Evolutionary conservation across 2,329 filamentous ascomycete genomes (phyloP), one percentile per base, ranked within the genome.

Genomic region (Colletotrichum sp.): DNA sequence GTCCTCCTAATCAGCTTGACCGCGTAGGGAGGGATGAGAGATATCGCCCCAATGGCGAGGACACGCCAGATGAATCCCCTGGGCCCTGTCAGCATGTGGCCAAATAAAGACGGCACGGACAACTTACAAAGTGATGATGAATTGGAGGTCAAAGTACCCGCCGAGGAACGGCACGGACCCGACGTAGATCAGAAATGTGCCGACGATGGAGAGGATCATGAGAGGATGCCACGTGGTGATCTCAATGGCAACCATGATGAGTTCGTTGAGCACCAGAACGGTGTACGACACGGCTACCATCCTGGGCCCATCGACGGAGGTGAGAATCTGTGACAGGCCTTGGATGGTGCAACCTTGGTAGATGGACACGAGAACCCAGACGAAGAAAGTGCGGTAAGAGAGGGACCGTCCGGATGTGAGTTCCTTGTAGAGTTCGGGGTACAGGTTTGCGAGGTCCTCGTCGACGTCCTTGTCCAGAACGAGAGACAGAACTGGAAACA

Each of bases 331-430:
- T 1, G 94, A 93, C 15, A 98, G 90, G n/a, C 96, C 96, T 85
- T 99, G 96, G 81, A 99, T 98, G 82, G 98, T 93, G 78, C 94
- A 91, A 67, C 97, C 97, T 84, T 99, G 97, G 85, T 99, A 99
- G 79, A 99, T 92, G 48, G 95, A 98, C 13, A 99, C 95, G 19
- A 96, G 89, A 8, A 98, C 95, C 98, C 98, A 99, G 77, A 96
- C 93, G 87, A 98, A 98, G 87, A 99, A 99, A 13, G 96, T 98
- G 71, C 94, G 93, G 85, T 98, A 98, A 68, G 94, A 96, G 22
- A 99, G 90, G 7, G 94, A 96, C 16, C 94, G 93, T 12, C 96
- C 96, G 1, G 92, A 91, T 0, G 96, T 98, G n/a, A 99, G 89
- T 83, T 99, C 98, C 82, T 98, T 98, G 90, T 99, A 99, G 3